phyloP scores from a whole-genome alignment of 495 filamentous ascomycete genomes.

The Xylaria flabelliformis region DNA sequence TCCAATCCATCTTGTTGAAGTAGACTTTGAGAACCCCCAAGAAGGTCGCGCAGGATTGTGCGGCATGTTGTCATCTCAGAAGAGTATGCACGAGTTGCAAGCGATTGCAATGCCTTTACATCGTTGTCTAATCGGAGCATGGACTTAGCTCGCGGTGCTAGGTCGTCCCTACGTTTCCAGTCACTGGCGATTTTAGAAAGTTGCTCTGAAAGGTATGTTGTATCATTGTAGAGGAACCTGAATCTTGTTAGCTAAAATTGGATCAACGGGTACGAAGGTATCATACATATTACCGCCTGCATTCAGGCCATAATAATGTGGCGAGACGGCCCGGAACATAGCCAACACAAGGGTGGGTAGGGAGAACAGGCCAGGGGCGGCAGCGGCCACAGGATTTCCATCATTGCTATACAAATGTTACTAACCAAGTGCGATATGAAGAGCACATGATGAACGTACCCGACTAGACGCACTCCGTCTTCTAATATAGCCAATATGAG shows the following conservation, averaged over 20 bases:
- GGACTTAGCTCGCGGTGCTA: conserved; percentile 53
- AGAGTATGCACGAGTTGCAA: conserved; percentile 83
- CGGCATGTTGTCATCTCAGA: conserved; percentile 88
- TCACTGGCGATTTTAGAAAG: conserved; percentile 65
- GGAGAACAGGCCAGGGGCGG: conserved; percentile 75
- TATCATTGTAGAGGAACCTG: conserved; percentile 91
- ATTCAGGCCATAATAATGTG: conserved; percentile 74
- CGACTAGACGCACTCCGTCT: conserved; percentile 70
- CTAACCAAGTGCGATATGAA: not conserved
- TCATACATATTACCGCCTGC: conserved; percentile 75
- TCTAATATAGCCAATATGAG: conserved; percentile 72
- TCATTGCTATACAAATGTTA: conserved; percentile 37
- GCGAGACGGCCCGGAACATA: conserved; percentile 87
- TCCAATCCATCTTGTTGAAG: conserved; percentile 50
- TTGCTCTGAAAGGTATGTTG: conserved; percentile 74
- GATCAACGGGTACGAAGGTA: not conserved
- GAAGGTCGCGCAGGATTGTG: conserved; percentile 80
- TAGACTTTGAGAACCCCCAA: conserved; percentile 68
- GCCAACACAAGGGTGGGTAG: conserved; percentile 85
- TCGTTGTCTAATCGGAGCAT: conserved; percentile 72
- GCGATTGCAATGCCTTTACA: conserved; percentile 72
- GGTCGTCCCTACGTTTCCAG: conserved; percentile 54
- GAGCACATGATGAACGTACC: conserved; percentile 45
- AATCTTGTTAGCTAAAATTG: conserved; percentile 26
- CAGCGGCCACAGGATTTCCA: conserved; percentile 64